These are phyloP conservation scores for Auxenochlorella protothecoides DNA, from an alignment of 139 green algal species.

Conservation along the genomic window DNA sequence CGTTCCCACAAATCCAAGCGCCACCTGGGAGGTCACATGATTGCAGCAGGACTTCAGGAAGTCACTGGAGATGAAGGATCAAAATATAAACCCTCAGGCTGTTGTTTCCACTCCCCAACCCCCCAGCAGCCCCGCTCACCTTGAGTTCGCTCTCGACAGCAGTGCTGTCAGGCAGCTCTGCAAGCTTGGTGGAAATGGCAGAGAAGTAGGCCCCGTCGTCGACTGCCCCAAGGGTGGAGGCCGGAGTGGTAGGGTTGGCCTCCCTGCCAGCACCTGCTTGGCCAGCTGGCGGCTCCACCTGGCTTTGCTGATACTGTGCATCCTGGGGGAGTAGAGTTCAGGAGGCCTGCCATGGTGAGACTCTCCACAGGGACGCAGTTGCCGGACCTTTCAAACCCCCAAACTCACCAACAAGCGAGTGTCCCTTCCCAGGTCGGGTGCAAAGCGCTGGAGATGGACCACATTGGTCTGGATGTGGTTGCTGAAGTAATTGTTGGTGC, in stretches of 20 bases:
- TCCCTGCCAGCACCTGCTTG: background rate
- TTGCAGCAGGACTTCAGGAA: background rate
- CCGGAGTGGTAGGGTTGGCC: background rate
- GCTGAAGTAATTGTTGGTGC: background rate
- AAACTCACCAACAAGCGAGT: slow-evolving; percentile 1
- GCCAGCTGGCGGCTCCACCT: no score
- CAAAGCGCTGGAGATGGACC: slow-evolving; percentile 39
- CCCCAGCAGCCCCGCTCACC: slow-evolving; percentile 2
- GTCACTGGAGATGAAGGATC: background rate
- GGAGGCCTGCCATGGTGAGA: background rate
- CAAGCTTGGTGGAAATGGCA: slow-evolving; percentile 20
- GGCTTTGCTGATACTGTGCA: background rate
- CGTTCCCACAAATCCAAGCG: slow-evolving; percentile 21
- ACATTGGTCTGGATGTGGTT: slow-evolving; percentile 26
- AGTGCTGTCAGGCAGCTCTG: slow-evolving; percentile 3
- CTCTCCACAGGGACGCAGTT: no score
- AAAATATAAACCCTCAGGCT: background rate
- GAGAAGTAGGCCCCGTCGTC: slow-evolving; percentile 23
- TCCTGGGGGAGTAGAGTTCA: background rate
- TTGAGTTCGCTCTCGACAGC: slow-evolving; percentile 45
- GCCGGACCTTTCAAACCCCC: no score
- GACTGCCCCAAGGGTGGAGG: background rate
- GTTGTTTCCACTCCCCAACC: background rate
- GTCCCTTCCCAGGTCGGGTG: slow-evolving; percentile 18
- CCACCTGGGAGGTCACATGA: background rate